Evolutionary conservation across 805 yeast genomes (phyloP), one percentile per base, ranked within the genome.

Genomic region (Metschnikowia reukaufii): DNA sequence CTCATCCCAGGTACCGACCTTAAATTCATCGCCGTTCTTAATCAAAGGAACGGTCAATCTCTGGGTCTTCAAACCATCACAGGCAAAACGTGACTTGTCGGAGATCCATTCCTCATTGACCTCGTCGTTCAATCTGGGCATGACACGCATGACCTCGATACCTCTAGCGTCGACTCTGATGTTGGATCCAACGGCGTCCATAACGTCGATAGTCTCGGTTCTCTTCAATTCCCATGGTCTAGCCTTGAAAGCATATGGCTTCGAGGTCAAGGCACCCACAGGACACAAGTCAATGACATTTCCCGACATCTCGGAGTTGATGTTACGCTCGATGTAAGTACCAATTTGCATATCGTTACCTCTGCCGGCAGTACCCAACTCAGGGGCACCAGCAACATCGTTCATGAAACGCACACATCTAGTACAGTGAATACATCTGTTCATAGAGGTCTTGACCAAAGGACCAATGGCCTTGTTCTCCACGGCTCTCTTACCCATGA

Each of bases 331-430:
- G 51, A 88, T 81, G 65, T 87, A 88, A 25, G 96, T 88, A 56
- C 96, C 96, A 61, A 88, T 88, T 72, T 88, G 95, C 83, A 88
- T 79, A 62, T 88, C 96, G 67, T 88, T 88, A 62, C 96, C 96
- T 70, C 96, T 84, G 51, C 96, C 96, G 35, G 91, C 65, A 48
- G 92, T 81, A 58, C 96, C 96, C 53, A 88, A 80, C 68, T 88
- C 96, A 15, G 96, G 89, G 33, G 96, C 94, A 54, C 96, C 96
- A 33, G 96, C 96, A 52, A 88, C 85, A 63, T 88, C 96, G 68
- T 88, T 88, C 76, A 90, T 75, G 70, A 88, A 88, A 62, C 96
- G 81, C 18, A 88, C 90, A 76, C 96, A 88, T 64, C 96, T 78
- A 25, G 96, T 88, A 74, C 96, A 88, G 68, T 88, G 96, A 61